A percentile compares a stretch with the other conserved stretches of the same genome.
Evolutionary conservation across 345 rosid genomes (phyloP).

Genomic region (Brassica incana): DNA sequence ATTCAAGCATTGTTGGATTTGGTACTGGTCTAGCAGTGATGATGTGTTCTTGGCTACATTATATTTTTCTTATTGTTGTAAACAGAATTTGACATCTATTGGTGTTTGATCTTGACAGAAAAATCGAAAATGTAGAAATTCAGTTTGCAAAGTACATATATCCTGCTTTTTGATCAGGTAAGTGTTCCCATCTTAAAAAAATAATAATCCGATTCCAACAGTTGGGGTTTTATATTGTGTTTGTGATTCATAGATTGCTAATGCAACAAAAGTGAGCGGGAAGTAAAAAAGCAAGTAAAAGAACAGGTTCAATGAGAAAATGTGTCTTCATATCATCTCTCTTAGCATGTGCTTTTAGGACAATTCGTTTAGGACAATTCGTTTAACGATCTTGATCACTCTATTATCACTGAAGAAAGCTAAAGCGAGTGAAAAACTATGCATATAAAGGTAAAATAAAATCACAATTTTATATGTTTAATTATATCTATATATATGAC

Average conservation of each 20-base stretch:
- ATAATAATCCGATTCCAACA: not conserved
- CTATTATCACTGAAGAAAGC: not conserved
- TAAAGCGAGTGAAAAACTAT: not conserved
- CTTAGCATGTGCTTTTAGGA: not conserved
- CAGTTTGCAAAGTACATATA: slow-evolving; percentile 88
- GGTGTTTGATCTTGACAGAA: slow-evolving; percentile 44
- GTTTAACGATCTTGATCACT: not conserved
- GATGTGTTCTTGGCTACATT: slow-evolving; percentile 45
- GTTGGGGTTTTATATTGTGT: not conserved
- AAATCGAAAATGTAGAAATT: slow-evolving; percentile 76
- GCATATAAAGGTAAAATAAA: not conserved
- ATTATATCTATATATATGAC: not conserved
- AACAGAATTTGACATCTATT: not conserved
- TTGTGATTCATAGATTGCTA: slow-evolving; percentile 60
- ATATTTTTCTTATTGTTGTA: not conserved
- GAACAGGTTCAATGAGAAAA: not conserved
- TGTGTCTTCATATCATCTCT: not conserved
- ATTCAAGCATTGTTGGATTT: slow-evolving; percentile 49
- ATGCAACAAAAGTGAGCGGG: slow-evolving; percentile 32
- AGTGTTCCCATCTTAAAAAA: not conserved
- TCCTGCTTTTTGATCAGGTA: slow-evolving; percentile 94
- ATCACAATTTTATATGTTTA: not conserved
- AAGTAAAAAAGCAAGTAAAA: not conserved
- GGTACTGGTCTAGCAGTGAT: slow-evolving; percentile 88
- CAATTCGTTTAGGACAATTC: not conserved